phyloP scores from a whole-genome alignment of 2,329 filamentous ascomycete species.

The Fusarium vanettenii region DNA sequence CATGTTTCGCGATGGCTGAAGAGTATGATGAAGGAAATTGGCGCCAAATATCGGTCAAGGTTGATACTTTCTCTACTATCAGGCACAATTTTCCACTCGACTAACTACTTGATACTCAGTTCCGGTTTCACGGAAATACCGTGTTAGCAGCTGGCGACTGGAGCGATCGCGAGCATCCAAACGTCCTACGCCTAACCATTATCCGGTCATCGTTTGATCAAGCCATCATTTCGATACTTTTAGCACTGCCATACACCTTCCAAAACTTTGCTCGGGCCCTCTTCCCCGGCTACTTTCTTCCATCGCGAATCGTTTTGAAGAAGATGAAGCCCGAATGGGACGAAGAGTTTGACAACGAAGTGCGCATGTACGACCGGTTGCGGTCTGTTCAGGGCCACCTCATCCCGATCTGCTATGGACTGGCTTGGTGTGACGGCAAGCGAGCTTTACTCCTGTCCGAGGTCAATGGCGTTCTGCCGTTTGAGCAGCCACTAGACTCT shows the following conservation, averaged over 20 bases:
- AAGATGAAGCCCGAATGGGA: conserved; percentile 22
- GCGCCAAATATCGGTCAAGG: background rate
- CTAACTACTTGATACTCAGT: background rate
- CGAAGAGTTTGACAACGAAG: conserved; percentile 32
- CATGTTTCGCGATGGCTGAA: background rate
- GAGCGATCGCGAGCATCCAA: background rate
- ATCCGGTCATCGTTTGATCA: background rate
- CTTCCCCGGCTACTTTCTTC: conserved; percentile 18
- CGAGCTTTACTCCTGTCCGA: conserved; percentile 24
- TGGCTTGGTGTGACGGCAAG: conserved; percentile 12
- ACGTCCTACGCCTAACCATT: background rate
- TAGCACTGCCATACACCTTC: background rate
- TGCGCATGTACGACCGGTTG: conserved; percentile 19
- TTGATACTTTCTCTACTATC: background rate
- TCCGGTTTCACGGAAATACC: background rate
- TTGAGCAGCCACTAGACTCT: conserved; percentile 1
- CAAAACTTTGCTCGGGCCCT: background rate
- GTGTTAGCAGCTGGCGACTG: background rate
- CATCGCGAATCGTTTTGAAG: conserved; percentile 25
- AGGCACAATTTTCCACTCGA: background rate
- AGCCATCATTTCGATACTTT: background rate
- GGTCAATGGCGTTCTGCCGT: conserved; percentile 12
- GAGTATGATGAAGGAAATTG: background rate
- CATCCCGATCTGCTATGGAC: conserved; percentile 26
- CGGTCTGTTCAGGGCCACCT: conserved; percentile 16